These are phyloP conservation scores for Aspergillus eucalypticola DNA, from an alignment of 2,329 filamentous ascomycete species.

Conservation along the genomic window DNA sequence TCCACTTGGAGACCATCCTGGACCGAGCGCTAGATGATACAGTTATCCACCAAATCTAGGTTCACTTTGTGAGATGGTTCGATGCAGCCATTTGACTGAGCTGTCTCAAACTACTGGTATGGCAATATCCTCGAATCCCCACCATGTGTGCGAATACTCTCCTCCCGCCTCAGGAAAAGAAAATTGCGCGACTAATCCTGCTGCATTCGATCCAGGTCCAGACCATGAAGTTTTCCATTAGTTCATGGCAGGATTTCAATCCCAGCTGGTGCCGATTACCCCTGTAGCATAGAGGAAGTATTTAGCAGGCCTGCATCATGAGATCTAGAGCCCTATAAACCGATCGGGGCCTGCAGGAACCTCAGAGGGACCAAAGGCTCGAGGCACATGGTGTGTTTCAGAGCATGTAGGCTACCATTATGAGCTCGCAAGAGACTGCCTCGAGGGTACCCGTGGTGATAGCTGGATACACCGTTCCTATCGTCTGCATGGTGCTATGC, in stretches of 20 bases:
- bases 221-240: neutral
- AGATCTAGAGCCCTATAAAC: neutral
- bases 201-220: neutral
- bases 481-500: neutral
- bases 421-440: neutral
- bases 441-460: conserved; percentile 3
- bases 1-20: neutral
- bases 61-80: neutral
- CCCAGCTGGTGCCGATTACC: neutral
- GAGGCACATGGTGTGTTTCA: neutral
- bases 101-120: neutral
- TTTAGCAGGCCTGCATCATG: neutral
- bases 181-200: neutral
- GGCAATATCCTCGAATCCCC: neutral
- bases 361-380: too few relatives aligned
- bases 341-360: neutral
- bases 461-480: conserved; percentile 8
- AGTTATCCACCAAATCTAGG: neutral
- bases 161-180: neutral
- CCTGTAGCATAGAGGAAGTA: neutral
- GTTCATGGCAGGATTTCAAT: neutral
- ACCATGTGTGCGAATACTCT: neutral
- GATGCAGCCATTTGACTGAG: neutral
- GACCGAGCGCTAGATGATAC: neutral
- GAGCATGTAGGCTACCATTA: neutral